Base-by-base conservation (phyloP, 208 protist species). In the Crithidia expoeki region DNA sequence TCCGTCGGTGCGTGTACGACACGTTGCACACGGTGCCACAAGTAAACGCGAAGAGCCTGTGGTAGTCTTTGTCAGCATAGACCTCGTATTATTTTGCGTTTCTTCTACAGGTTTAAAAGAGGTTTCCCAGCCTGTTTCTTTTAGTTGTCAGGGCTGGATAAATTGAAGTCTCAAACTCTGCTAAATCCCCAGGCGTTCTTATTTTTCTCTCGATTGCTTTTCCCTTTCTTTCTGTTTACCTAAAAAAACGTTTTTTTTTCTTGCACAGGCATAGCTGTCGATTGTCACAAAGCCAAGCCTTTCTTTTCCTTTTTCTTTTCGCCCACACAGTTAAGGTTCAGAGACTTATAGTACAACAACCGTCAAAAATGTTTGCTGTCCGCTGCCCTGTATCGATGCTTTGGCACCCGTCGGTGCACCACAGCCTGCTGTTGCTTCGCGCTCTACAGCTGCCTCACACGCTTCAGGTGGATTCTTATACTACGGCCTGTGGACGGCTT, bases 321-420 rank as follows among this genome's bases (percentile, higher is more conserved):
- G 6, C 11, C 2, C 12, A 56, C 2, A 36, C 3, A 19, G 19
- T 32, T 9, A 57, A 12, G 4, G 30, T 38, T 57, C 14, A 30
- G 23, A 30, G 2, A 7, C 23, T 3, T 30, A 9, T n/a, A 57
- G 34, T 6, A 40, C 17, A 28, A 6, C 55, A 27, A 4, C 17
- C 30, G 25, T 2, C 30, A 28, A 44, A 23, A 36, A 91, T 94
- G 86, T 92, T 92, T 66, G 59, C 71, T 28, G 79, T 94, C 3
- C 68, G 74, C 19, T 92, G 85, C 66, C 80, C 81, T 3, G 50
- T 72, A 11, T 62, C 63, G 19, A 60, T 85, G 36, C 51, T 92
- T 30, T 94, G 89, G 84, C 89, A 94, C 70, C 89, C 89, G 2
- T 49, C 76, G 23, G 69, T 94, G 47, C 89, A 94, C 47, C 89